Base-by-base conservation (phyloP, 306 rosid genomes). In the Psophocarpus tetragonolobus region DNA sequence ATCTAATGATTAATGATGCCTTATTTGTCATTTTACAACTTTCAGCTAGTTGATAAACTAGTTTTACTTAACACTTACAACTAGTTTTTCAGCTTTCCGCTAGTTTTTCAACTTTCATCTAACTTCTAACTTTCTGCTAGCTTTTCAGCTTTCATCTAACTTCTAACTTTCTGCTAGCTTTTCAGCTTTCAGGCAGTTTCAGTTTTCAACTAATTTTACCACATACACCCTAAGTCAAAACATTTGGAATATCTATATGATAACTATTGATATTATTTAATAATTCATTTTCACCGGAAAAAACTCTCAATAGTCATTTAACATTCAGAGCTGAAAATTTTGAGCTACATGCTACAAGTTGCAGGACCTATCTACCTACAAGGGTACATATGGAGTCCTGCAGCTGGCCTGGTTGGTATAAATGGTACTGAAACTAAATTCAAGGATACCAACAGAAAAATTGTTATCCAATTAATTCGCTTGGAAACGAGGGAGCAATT, bases 271-370 rank as follows among this genome's bases (percentile, higher is more conserved):
- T 53, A 24, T 23, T 76, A 29, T 18, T 39, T 5, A 67, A 30
- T 50, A 68, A 73, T 8, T 14, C 71, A 15, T 41, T 73, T 50
- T 50, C 63, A 50, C 21, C 32, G 17, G 18, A 58, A 76, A 51
- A 54, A 61, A 67, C 57, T 47, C 73, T 29, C 35, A 72, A n/a
- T 33, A 26, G n/a, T 32, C 70, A 76, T 71, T 76, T 35, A 36
- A 47, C 41, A 47, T 21, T 18, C 66, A 8, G 41, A 26, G 17
- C 71, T 23, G 35, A 78, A 73, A 73, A 45, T 48, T 62, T 15
- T 21, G 21, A 71, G 68, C 69, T 21, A 54, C 65, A 61, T 48
- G 60, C 60, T 26, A 72, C 61, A 63, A 20, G 39, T n/a, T n/a
- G 15, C 32, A 71, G 8, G 12, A 13, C 8, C 57, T 38, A 14